These are phyloP conservation scores for Quercus berberidifolia DNA, from an alignment of 306 rosid genomes.

Conservation along the genomic window DNA sequence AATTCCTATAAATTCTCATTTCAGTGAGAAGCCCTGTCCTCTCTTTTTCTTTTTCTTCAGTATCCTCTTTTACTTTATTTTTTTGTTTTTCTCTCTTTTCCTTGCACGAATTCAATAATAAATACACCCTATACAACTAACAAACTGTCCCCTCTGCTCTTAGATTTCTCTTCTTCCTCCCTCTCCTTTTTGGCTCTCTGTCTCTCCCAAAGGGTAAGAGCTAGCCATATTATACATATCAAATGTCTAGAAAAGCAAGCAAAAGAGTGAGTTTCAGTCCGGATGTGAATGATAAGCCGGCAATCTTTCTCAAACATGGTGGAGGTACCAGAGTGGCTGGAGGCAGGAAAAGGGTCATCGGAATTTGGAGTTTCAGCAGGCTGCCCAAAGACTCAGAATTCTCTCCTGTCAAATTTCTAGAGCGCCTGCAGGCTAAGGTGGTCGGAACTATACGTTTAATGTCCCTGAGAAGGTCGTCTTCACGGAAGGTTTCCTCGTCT, in stretches of 20 bases:
- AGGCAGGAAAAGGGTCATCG: conserved; percentile 40
- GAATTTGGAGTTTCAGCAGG: conserved; percentile 47
- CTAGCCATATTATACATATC: background rate
- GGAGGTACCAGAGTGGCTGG: conserved; percentile 24
- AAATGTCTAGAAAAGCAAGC: conserved; percentile 59
- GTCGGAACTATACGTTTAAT: conserved; percentile 48
- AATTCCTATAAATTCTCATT: conserved; percentile 11
- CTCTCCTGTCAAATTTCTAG: conserved; percentile 54
- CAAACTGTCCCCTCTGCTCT: conserved; percentile 25
- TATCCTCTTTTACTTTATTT: background rate
- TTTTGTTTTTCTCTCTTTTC: conserved; percentile 17
- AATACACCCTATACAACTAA: conserved; percentile 20
- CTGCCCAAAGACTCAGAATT: conserved; percentile 38
- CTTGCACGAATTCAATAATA: conserved; percentile 27
- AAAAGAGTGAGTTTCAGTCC: conserved; percentile 71
- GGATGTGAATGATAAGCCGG: conserved; percentile 58
- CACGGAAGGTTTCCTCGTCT: conserved; percentile 71
- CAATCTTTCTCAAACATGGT: conserved; percentile 38
- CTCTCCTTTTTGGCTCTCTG: background rate
- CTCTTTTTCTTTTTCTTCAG: conserved; percentile 18
- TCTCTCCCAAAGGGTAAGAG: background rate
- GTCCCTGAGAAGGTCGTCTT: conserved; percentile 50
- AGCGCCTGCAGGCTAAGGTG: conserved; percentile 59
- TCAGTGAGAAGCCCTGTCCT: background rate
- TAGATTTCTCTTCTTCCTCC: conserved; percentile 8